These are phyloP conservation scores for Onygenales sp. DNA, from an alignment of 2,329 filamentous ascomycete species.

Conservation along the genomic window DNA sequence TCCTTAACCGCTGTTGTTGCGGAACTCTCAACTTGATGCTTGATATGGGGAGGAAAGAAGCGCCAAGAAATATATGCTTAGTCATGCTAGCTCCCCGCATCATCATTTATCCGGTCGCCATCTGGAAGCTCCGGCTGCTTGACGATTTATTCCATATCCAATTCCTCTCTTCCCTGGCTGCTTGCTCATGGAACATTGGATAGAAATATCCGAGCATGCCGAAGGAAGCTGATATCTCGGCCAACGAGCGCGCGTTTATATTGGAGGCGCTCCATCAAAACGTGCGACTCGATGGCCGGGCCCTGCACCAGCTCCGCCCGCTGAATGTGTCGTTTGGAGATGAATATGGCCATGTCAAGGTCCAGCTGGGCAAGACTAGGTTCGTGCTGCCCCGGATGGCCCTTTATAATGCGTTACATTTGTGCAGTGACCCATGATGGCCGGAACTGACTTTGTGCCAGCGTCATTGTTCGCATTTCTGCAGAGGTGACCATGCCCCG, in stretches of 20 bases:
- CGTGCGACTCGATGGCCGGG: constrained; percentile 73
- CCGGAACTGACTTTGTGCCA: constrained; percentile 25
- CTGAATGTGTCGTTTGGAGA: constrained; percentile 76
- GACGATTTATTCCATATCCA: not conserved
- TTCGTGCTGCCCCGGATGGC: constrained; percentile 28
- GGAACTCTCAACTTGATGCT: not conserved
- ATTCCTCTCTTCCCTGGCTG: not conserved
- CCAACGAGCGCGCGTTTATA: constrained; percentile 81
- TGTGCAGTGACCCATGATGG: not conserved
- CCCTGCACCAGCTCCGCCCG: constrained; percentile 68
- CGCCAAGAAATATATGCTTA: not conserved
- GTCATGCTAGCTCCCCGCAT: not conserved
- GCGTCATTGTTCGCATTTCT: constrained; percentile 74
- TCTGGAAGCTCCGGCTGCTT: not conserved
- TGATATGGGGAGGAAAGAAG: not conserved
- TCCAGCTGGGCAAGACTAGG: constrained; percentile 84
- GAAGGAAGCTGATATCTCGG: constrained; percentile 56
- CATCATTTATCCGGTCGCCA: not conserved
- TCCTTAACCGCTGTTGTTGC: not conserved
- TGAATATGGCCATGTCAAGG: constrained; percentile 82
- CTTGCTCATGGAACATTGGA: constrained; percentile 4
- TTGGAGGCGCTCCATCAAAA: constrained; percentile 71
- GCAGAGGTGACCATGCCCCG: constrained; percentile 81
- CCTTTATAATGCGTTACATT: not conserved
- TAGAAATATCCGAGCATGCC: constrained; percentile 7